Evolutionary conservation across 2,329 filamentous ascomycete genomes (phyloP).

Genomic region (Rutstroemia sp.): DNA sequence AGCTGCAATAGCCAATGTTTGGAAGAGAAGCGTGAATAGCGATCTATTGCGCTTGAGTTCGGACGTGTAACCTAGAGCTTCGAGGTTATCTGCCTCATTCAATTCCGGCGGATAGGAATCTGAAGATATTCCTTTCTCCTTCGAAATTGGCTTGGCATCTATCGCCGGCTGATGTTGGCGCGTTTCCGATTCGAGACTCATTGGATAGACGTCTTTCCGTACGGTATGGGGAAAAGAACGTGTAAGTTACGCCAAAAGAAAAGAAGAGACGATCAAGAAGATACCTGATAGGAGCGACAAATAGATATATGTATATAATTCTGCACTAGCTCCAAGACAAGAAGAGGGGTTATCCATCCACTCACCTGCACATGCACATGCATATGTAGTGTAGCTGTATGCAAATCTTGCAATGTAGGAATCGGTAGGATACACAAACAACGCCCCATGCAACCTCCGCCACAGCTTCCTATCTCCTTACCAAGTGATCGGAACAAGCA

Average conservation of each 20-base stretch:
- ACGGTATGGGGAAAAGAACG: no score
- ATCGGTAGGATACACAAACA: background rate
- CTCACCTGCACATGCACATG: no score
- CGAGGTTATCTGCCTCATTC: conserved; percentile 20
- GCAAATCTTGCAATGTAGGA: background rate
- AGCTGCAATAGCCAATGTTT: conserved; percentile 52
- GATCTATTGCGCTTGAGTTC: conserved; percentile 52
- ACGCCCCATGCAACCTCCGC: background rate
- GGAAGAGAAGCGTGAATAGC: conserved; percentile 52
- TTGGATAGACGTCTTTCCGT: no score
- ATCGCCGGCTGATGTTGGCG: conserved; percentile 5
- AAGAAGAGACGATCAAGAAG: no score
- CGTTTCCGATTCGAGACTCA: background rate
- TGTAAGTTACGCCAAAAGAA: no score
- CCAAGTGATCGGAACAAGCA: background rate
- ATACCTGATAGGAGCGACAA: no score
- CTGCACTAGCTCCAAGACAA: no score
- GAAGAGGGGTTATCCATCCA: no score
- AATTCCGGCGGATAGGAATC: conserved; percentile 1
- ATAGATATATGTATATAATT: no score
- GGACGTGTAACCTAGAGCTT: conserved; percentile 46
- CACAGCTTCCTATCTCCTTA: no score
- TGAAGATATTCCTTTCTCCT: background rate
- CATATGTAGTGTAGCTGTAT: background rate
- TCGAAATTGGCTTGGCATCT: background rate